Percentiles rank a stretch among this genome's conserved stretches.
phyloP scores from a whole-genome alignment of 768 basidiomycete genomes.

The Mycena chlorophos region DNA sequence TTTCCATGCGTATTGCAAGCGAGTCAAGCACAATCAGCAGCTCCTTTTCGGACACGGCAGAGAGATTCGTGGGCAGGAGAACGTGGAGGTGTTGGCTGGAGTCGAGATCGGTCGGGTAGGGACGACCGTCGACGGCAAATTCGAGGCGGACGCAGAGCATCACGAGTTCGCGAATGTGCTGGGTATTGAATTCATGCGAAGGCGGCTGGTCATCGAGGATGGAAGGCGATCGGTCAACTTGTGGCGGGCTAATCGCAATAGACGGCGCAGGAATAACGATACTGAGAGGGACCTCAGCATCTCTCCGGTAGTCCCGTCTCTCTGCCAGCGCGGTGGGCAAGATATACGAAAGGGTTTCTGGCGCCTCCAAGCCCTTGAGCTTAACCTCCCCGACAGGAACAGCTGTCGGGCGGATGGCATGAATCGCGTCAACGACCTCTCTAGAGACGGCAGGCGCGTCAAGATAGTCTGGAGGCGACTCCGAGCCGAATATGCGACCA shows the following conservation, averaged over 20 bases:
- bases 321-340: slow-evolving; percentile 75
- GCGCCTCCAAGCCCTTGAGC: slow-evolving; percentile 90
- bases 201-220: slow-evolving; percentile 38
- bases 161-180: slow-evolving; percentile 71
- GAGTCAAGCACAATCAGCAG: slow-evolving; percentile 72
- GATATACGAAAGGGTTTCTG: slow-evolving; percentile 79
- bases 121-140: slow-evolving; percentile 59
- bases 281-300: slow-evolving; percentile 27
- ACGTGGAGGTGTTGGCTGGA: slow-evolving; percentile 59
- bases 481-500: slow-evolving; percentile 54
- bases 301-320: slow-evolving; percentile 55
- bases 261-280: slow-evolving; percentile 31
- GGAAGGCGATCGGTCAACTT: background rate
- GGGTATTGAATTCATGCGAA: slow-evolving; percentile 60
- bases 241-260: background rate
- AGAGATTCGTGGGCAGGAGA: slow-evolving; percentile 65
- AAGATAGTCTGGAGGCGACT: slow-evolving; percentile 60
- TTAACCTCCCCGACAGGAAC: slow-evolving; percentile 84
- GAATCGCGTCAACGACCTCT: slow-evolving; percentile 71
- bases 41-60: slow-evolving; percentile 69
- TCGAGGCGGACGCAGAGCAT: slow-evolving; percentile 77
- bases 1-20: slow-evolving; percentile 71
- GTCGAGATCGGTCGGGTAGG: slow-evolving; percentile 48
- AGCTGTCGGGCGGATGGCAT: slow-evolving; percentile 65
- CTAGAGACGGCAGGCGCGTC: slow-evolving; percentile 44